These are phyloP conservation scores for Leucoagaricus sp. DNA, from an alignment of 1,284 basidiomycete species.

Conservation along the genomic window DNA sequence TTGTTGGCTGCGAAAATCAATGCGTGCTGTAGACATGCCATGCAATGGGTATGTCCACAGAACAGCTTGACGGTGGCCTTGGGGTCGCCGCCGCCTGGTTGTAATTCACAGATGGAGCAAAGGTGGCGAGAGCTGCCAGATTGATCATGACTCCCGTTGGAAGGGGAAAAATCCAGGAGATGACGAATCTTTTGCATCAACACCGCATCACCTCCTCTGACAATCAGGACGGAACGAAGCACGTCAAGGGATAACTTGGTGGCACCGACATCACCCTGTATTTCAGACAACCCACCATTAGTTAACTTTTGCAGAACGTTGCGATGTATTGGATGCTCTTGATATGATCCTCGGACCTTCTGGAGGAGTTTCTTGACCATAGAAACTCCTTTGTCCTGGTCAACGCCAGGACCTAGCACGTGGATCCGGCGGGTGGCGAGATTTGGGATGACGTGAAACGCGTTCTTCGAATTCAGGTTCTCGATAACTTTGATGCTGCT, in stretches of 20 bases:
- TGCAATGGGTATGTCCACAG: constrained; percentile 54
- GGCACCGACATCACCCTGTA: constrained; percentile 37
- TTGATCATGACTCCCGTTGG: neutral
- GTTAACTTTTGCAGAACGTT: constrained; percentile 35
- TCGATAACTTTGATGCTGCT: constrained; percentile 38
- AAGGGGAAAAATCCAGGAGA: constrained; percentile 1
- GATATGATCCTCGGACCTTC: constrained; percentile 32
- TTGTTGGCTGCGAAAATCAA: constrained; percentile 32
- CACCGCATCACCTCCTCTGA: constrained; percentile 19
- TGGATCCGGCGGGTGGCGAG: constrained; percentile 35
- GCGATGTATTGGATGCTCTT: constrained; percentile 36
- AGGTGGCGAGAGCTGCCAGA: constrained; percentile 10
- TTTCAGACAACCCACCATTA: constrained; percentile 33
- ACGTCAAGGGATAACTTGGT: constrained; percentile 43
- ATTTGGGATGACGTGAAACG: constrained; percentile 41
- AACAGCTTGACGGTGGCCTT: constrained; percentile 38
- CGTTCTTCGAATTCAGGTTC: constrained; percentile 31
- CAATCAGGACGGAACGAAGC: constrained; percentile 22
- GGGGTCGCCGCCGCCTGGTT: constrained; percentile 19
- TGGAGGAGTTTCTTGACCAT: constrained; percentile 36
- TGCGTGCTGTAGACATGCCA: constrained; percentile 45
- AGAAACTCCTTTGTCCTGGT: constrained; percentile 31
- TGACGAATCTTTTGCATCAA: constrained; percentile 9
- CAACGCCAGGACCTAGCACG: constrained; percentile 35
- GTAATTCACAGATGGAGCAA: constrained; percentile 46